phyloP scores from a whole-genome alignment of 805 yeast species.

The Saccharomycopsis fodiens region DNA sequence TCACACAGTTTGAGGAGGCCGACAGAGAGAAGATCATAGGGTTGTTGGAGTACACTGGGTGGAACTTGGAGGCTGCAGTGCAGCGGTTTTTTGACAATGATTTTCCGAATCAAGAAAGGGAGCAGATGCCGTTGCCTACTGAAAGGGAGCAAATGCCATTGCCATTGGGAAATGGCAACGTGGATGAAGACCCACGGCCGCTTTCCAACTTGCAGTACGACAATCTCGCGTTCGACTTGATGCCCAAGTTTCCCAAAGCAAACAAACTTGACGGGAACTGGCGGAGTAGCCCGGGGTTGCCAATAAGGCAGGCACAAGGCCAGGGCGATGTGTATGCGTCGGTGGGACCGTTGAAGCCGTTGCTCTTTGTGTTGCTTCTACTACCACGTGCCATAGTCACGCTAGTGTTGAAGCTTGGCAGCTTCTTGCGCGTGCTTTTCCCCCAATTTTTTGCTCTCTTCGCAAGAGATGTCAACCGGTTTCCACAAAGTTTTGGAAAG shows the following conservation, averaged over 20 bases:
- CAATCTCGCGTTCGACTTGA: constrained; percentile 20
- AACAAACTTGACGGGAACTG: constrained; percentile 30
- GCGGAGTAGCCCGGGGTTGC: constrained; percentile 26
- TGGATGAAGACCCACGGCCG: not conserved
- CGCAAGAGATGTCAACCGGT: constrained; percentile 2
- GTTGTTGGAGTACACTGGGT: constrained; percentile 34
- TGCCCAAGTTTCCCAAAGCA: constrained; percentile 32
- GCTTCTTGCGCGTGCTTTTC: constrained; percentile 28
- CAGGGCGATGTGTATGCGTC: not conserved
- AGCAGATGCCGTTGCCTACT: not conserved
- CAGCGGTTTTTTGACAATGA: constrained; percentile 42
- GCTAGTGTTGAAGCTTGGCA: constrained; percentile 33
- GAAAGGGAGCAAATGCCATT: no score
- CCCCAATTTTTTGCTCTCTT: constrained; percentile 24
- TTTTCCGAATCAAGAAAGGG: constrained; percentile 1
- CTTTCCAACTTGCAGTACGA: constrained; percentile 1
- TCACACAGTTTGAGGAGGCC: constrained; percentile 32
- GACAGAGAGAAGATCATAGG: constrained; percentile 31
- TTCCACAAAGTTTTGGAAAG: constrained; percentile 19
- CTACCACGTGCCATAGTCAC: constrained; percentile 46
- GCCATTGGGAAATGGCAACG: no score
- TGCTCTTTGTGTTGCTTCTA: constrained; percentile 44
- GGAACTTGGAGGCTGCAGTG: constrained; percentile 44
- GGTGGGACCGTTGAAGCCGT: constrained; percentile 23
- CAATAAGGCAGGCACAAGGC: not conserved